Evolutionary conservation across 73 alveolate genomes (phyloP).

Genomic region (Paraurostyla sp.): DNA sequence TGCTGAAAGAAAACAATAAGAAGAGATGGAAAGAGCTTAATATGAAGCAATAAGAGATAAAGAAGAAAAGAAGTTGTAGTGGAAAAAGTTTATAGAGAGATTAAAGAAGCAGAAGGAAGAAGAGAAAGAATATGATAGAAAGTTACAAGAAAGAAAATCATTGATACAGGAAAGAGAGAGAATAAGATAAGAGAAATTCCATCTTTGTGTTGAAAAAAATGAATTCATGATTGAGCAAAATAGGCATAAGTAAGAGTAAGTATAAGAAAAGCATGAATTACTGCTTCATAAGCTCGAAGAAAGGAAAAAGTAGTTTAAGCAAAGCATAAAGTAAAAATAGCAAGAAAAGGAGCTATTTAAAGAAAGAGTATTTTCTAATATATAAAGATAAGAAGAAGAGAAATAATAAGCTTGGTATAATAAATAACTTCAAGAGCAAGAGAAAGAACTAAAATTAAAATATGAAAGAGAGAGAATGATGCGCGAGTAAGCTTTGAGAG

Average conservation of each 20-base stretch:
- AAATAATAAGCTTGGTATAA: slow-evolving; percentile 20
- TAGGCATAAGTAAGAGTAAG: neutral
- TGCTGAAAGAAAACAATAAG: slow-evolving; percentile 2
- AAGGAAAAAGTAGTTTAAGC: neutral
- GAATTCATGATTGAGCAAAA: neutral
- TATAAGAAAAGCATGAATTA: neutral
- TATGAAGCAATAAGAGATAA: slow-evolving; percentile 35
- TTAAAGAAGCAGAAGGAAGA: slow-evolving; percentile 36
- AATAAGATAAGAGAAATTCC: slow-evolving; percentile 24
- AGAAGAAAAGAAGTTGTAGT: slow-evolving; percentile 29
- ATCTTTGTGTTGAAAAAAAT: slow-evolving; percentile 22
- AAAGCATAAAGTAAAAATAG: neutral
- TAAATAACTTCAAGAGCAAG: slow-evolving; percentile 8
- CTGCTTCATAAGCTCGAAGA: slow-evolving; percentile 19
- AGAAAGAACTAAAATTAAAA: slow-evolving; percentile 25
- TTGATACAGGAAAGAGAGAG: slow-evolving; percentile 17
- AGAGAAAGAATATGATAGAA: slow-evolving; percentile 12
- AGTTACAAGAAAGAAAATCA: neutral
- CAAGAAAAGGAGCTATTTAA: slow-evolving; percentile 31
- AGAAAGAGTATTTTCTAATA: neutral
- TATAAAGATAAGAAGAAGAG: neutral
- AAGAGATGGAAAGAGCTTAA: slow-evolving; percentile 19
- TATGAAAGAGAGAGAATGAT: slow-evolving; percentile 3
- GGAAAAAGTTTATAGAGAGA: slow-evolving; percentile 41
- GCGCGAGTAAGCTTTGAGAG: neutral